A percentile compares a stretch with the other conserved stretches of the same genome.
phyloP scores from a whole-genome alignment of 192 early-diverging fungal species.

The Coemansia sp. region DNA sequence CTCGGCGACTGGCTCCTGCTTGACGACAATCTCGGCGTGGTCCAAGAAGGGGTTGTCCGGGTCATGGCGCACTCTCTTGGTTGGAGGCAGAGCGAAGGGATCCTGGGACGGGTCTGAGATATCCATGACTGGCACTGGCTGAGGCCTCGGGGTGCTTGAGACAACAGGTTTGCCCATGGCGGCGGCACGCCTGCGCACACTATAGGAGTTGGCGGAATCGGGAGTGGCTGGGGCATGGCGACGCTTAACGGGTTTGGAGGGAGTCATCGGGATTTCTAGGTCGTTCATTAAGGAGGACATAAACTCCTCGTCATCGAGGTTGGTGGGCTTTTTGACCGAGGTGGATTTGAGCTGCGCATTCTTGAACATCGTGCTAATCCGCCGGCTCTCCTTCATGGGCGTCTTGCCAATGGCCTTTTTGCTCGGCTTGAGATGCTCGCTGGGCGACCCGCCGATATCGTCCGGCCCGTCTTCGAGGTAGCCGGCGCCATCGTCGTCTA shows the following conservation, averaged over 20 bases:
- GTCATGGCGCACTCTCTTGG: constrained; percentile 19
- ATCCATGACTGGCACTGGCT: constrained; percentile 18
- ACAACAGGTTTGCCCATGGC: background rate
- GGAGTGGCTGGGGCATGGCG: background rate
- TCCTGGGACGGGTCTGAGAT: constrained; percentile 23
- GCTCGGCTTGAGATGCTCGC: background rate
- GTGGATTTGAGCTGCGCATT: constrained; percentile 29
- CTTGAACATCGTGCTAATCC: constrained; percentile 41
- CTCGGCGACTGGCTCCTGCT: constrained; percentile 1
- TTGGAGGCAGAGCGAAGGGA: constrained; percentile 29
- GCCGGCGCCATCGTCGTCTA: constrained; percentile 48
- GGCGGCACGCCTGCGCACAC: constrained; percentile 28
- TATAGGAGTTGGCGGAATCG: constrained; percentile 19
- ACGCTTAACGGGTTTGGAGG: constrained; percentile 22
- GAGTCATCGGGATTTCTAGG: constrained; percentile 35
- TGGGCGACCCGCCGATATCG: constrained; percentile 26
- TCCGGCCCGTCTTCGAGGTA: constrained; percentile 30
- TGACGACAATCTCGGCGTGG: background rate
- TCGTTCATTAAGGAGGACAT: constrained; percentile 46
- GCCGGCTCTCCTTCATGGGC: constrained; percentile 3
- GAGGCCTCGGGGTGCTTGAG: constrained; percentile 2
- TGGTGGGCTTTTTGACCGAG: background rate
- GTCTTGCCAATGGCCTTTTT: constrained; percentile 1
- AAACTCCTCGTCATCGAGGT: constrained; percentile 45
- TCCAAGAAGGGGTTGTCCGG: constrained; percentile 26